Evolutionary conservation across 73 alveolate genomes (phyloP).

Genomic region (Paramecium pentaurelia): DNA sequence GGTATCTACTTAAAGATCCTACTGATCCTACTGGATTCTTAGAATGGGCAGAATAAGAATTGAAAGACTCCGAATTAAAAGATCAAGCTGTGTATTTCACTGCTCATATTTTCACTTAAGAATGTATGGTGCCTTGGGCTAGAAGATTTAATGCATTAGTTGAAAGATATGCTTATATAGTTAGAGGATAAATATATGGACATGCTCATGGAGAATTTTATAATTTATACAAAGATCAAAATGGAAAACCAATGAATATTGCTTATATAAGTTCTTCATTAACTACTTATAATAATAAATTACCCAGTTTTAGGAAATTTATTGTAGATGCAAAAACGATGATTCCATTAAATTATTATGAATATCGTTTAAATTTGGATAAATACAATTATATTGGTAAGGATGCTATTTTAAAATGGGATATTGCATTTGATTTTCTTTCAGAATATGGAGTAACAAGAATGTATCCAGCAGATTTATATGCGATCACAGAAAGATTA

Average conservation of each 20-base stretch:
- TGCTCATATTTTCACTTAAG: slow-evolving; percentile 51
- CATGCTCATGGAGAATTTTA: slow-evolving; percentile 60
- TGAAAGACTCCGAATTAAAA: slow-evolving; percentile 32
- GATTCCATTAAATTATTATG: slow-evolving; percentile 38
- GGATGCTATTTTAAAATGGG: slow-evolving; percentile 43
- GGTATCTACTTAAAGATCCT: slow-evolving; percentile 51
- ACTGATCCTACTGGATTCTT: slow-evolving; percentile 56
- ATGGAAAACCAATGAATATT: slow-evolving; percentile 35
- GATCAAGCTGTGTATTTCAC: slow-evolving; percentile 50
- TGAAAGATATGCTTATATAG: slow-evolving; percentile 42
- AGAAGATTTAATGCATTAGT: slow-evolving; percentile 55
- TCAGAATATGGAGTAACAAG: slow-evolving; percentile 40
- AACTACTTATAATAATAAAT: slow-evolving; percentile 25
- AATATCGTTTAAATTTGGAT: slow-evolving; percentile 44
- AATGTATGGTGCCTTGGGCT: slow-evolving; percentile 56
- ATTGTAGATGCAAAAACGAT: slow-evolving; percentile 50
- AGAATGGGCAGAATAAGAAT: slow-evolving; percentile 53
- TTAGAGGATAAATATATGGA: slow-evolving; percentile 56
- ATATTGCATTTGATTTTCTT: slow-evolving; percentile 49
- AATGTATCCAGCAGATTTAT: slow-evolving; percentile 25
- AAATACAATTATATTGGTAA: slow-evolving; percentile 31
- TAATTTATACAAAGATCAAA: slow-evolving; percentile 38
- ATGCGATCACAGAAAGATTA: neutral
- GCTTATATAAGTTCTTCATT: slow-evolving; percentile 56
- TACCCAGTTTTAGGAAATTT: slow-evolving; percentile 44